Evolutionary conservation across 352 stramenopile genomes (phyloP).

Genomic region (Pythium rishiriense): DNA sequence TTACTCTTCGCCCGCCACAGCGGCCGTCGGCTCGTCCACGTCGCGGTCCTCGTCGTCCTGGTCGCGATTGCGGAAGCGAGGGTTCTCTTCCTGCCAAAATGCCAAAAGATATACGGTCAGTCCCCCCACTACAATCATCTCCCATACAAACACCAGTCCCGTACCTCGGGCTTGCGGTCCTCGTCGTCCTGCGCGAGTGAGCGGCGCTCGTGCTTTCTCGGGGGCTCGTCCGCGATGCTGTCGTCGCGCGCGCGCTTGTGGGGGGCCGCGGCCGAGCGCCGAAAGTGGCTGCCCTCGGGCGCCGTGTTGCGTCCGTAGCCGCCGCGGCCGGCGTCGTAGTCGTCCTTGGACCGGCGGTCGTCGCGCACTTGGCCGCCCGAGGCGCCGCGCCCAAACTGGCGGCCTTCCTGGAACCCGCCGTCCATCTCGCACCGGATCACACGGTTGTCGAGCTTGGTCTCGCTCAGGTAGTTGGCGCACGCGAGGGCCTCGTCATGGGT

Average conservation of each 20-base stretch:
- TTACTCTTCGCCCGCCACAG: constrained; percentile 13
- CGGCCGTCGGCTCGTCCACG: constrained; percentile 17
- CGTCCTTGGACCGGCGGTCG: constrained; percentile 81
- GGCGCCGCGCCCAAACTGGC: constrained; percentile 82
- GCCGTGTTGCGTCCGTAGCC: constrained; percentile 75
- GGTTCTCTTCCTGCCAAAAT: constrained; percentile 63
- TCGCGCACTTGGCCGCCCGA: constrained; percentile 86
- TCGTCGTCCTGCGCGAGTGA: constrained; percentile 20
- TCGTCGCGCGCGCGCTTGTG: constrained; percentile 65
- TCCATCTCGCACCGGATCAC: constrained; percentile 90
- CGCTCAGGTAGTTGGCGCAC: constrained; percentile 81
- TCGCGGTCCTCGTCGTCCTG: constrained; percentile 33
- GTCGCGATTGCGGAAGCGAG: constrained; percentile 60
- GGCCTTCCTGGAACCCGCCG: constrained; percentile 81
- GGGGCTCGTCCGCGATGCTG: constrained; percentile 47
- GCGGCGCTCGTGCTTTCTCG: constrained; percentile 39
- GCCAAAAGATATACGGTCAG: no score
- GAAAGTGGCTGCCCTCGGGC: constrained; percentile 70
- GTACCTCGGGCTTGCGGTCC: constrained; percentile 20
- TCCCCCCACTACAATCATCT: no score
- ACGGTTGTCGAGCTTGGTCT: constrained; percentile 88
- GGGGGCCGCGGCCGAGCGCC: constrained; percentile 40
- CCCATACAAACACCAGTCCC: not conserved
- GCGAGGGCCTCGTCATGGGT: constrained; percentile 70
- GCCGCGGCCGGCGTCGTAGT: constrained; percentile 80